phyloP scores from a whole-genome alignment of 805 yeast genomes.

The Wickerhamomyces chaumierensis region DNA sequence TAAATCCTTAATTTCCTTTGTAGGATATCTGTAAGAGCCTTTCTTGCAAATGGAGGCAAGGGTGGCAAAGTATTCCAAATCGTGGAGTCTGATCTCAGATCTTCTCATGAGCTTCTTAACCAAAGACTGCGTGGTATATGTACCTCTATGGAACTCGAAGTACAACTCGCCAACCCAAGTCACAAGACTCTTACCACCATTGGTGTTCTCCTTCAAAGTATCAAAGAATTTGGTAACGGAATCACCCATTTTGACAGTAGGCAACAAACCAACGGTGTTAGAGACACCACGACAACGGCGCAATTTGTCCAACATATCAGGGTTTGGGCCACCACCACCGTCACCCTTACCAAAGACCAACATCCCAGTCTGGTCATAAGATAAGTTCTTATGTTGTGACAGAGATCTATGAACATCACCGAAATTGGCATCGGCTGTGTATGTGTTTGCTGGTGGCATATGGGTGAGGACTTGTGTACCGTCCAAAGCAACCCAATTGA shows the following conservation, averaged over 20 bases:
- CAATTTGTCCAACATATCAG: constrained; percentile 85
- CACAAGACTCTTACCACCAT: constrained; percentile 59
- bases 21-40: constrained; percentile 56
- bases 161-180: constrained; percentile 92
- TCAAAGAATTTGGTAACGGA: constrained; percentile 71
- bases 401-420: constrained; percentile 83
- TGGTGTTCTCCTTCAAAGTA: constrained; percentile 46
- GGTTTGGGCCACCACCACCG: constrained; percentile 98
- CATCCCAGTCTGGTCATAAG: constrained; percentile 71
- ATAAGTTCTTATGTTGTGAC: constrained; percentile 72
- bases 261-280: constrained; percentile 70
- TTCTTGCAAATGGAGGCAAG: constrained; percentile 45
- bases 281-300: constrained; percentile 85
- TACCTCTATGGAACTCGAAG: constrained; percentile 93
- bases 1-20: constrained; percentile 46
- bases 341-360: constrained; percentile 89
- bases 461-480: constrained; percentile 90
- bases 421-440: constrained; percentile 86
- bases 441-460: constrained; percentile 97
- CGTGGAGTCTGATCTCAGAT: constrained; percentile 69
- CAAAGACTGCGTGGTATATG: constrained; percentile 88
- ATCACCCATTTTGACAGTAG: constrained; percentile 68
- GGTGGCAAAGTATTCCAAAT: constrained; percentile 76
- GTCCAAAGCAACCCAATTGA: constrained; percentile 92
- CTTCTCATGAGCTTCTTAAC: constrained; percentile 73